Base-by-base conservation (phyloP, 1,139 yeast genomes). In the Pichia kudriavzevii region DNA sequence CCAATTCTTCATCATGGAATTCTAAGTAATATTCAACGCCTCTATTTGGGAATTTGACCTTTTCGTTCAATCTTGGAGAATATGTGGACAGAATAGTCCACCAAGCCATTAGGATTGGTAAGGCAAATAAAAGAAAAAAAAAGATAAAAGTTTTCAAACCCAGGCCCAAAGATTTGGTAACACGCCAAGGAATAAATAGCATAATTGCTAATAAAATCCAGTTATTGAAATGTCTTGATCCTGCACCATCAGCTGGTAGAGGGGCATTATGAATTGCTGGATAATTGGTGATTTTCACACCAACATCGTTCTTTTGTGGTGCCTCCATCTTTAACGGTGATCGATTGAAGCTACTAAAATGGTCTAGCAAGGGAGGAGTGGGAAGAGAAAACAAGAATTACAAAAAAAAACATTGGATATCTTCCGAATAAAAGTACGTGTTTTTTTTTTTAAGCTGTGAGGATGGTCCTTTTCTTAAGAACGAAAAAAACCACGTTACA, bases 231-330 rank as follows among this genome's bases (percentile, higher is more conserved):
- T 78, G 73, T 52, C 75, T 76, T 28, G 87, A 68, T 19, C 94
- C 88, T 6, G 95, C 85, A 28, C 95, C 96, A 58, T 85, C 96
- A 7, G 94, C 95, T 25, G 94, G 87, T 46, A 84, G 66, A 17
- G 88, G 88, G 9, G 93, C 94, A 57, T 85, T 85, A 50, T 79
- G 73, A 56, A 85, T 85, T 10, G 93, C 64, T 23, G 94, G 94
- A n/a, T 17, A 39, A 14, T 39, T 31, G 5, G 43, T 39, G 28
- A 40, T 39, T 34, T 22, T 30, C 3, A 34, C 3, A 28, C 47
- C 46, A 35, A 46, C 40, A 21, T 42, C 26, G 35, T 32, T 38
- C 15, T 18, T 26, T 30, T 43, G 36, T 9, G 41, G 24, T 17
- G 34, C 38, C 18, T 39, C 42, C 40, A 43, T 38, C 16, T 21